A percentile compares a stretch with the other conserved stretches of the same genome.
These are phyloP conservation scores for Sugiyamaella grinbergsii DNA, from an alignment of 1,139 yeast species.

Conservation along the genomic window DNA sequence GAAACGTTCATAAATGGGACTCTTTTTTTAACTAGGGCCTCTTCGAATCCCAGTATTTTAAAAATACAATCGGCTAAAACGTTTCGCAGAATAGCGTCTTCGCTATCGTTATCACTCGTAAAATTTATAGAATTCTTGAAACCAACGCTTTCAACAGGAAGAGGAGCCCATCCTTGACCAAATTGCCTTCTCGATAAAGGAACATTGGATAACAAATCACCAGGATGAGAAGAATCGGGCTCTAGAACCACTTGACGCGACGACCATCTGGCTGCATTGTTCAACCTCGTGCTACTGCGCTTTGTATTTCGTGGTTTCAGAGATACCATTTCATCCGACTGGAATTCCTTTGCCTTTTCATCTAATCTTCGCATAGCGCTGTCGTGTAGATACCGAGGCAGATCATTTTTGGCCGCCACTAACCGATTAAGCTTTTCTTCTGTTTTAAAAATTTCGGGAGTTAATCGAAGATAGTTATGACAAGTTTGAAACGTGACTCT, in stretches of 20 bases:
- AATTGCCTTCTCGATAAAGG: slow-evolving; percentile 60
- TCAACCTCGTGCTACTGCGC: slow-evolving; percentile 12
- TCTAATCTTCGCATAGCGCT: slow-evolving; percentile 54
- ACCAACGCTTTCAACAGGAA: slow-evolving; percentile 14
- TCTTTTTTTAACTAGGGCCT: slow-evolving; percentile 21
- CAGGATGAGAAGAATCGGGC: slow-evolving; percentile 70
- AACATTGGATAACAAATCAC: slow-evolving; percentile 80
- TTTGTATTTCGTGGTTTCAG: slow-evolving; percentile 18
- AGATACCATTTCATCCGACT: slow-evolving; percentile 17
- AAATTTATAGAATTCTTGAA: slow-evolving; percentile 39
- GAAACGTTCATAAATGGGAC: background rate
- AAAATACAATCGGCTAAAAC: slow-evolving; percentile 80
- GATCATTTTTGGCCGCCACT: slow-evolving; percentile 44
- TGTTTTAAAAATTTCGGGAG: slow-evolving; percentile 76
- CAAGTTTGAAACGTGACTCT: slow-evolving; percentile 91
- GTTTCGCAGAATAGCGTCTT: slow-evolving; percentile 66
- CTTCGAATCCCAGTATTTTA: slow-evolving; percentile 62
- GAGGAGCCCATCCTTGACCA: slow-evolving; percentile 24
- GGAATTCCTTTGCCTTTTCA: slow-evolving; percentile 18
- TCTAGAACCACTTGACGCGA: slow-evolving; percentile 69
- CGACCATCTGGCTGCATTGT: slow-evolving; percentile 1
- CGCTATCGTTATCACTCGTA: slow-evolving; percentile 72
- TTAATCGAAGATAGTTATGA: slow-evolving; percentile 80
- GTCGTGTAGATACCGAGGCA: slow-evolving; percentile 67
- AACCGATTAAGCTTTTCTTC: slow-evolving; percentile 66